These are phyloP conservation scores for Russula foetens DNA, from an alignment of 768 basidiomycete species.

Conservation along the genomic window DNA sequence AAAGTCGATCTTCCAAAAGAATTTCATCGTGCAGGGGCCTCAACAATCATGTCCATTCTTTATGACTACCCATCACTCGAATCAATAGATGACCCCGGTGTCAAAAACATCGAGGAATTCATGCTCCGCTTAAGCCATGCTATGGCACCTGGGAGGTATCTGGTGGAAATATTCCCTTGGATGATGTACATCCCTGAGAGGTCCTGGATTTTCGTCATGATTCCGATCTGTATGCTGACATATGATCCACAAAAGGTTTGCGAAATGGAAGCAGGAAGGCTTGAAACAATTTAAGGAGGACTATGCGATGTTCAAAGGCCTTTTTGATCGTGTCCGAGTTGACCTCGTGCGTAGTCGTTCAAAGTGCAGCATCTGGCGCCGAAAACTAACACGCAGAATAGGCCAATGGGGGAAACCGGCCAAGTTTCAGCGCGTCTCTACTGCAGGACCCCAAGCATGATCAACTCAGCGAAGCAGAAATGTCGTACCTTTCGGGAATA, in stretches of 20 bases:
- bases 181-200: no score
- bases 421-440: no score
- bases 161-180: no score
- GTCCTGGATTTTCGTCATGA: background rate
- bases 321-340: no score
- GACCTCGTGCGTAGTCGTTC: no score
- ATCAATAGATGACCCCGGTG: background rate
- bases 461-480: no score
- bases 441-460: no score
- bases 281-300: background rate
- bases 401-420: background rate
- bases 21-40: slow-evolving; percentile 23
- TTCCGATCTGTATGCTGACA: background rate
- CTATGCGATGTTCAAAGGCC: no score
- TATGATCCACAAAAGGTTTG: background rate
- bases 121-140: background rate
- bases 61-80: slow-evolving; percentile 19
- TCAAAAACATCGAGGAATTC: background rate
- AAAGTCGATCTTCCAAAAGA: slow-evolving; percentile 23
- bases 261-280: slow-evolving; percentile 8
- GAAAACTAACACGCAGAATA: background rate
- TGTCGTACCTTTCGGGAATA: background rate
- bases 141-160: background rate
- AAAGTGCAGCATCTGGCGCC: background rate
- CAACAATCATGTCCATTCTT: slow-evolving; percentile 22